phyloP scores from a whole-genome alignment of 768 basidiomycete species.

The Panellus pusillus region DNA sequence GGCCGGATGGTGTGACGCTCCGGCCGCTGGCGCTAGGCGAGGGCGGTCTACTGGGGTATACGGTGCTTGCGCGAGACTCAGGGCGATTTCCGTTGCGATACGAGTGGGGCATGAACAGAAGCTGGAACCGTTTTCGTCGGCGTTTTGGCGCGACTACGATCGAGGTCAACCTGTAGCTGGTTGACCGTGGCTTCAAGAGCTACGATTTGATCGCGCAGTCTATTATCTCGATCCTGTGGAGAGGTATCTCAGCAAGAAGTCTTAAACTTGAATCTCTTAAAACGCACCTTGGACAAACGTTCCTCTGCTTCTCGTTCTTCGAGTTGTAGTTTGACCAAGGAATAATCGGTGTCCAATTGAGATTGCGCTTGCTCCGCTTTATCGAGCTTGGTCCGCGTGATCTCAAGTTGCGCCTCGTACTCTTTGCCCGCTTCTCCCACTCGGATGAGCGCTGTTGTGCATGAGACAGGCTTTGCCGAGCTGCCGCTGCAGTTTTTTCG shows the following conservation, averaged over 20 bases:
- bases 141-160: constrained; percentile 41
- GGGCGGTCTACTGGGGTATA: constrained; percentile 50
- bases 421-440: constrained; percentile 82
- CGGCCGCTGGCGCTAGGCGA: constrained; percentile 31
- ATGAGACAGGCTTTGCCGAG: constrained; percentile 64
- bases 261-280: background rate
- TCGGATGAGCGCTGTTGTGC: constrained; percentile 78
- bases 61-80: constrained; percentile 73
- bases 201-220: constrained; percentile 65
- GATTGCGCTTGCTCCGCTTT: constrained; percentile 62
- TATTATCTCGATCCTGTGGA: constrained; percentile 66
- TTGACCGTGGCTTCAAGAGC: constrained; percentile 60
- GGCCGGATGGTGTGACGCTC: constrained; percentile 48
- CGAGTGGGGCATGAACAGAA: constrained; percentile 29
- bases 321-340: constrained; percentile 65
- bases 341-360: constrained; percentile 72
- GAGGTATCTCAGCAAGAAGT: background rate
- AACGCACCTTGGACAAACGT: constrained; percentile 61
- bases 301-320: constrained; percentile 76
- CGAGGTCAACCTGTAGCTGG: constrained; percentile 58
- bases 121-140: constrained; percentile 27
- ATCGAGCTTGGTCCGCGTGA: constrained; percentile 60
- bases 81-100: constrained; percentile 57
- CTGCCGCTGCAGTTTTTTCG: constrained; percentile 56
- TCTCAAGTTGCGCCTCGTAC: constrained; percentile 62